Base-by-base conservation (phyloP, 768 basidiomycete species). In the Pisolithus microcarpus region DNA sequence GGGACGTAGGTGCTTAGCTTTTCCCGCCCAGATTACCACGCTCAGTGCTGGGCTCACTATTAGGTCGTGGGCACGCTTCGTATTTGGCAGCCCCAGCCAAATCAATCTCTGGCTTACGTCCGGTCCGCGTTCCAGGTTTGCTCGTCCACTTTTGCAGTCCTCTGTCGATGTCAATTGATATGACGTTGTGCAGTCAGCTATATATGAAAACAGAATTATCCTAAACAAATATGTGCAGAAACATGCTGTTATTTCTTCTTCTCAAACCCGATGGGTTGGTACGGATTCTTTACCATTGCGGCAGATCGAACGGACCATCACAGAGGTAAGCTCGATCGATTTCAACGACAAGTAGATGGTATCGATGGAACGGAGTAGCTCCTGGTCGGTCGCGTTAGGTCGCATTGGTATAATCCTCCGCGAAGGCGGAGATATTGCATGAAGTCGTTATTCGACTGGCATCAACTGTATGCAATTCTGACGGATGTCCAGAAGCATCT, bases 361-460 rank as follows among this genome's bases (percentile, higher is more conserved):
- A 15, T 50, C 48, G 40, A 48, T 24, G 21, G 11, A 24, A 23
- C 43, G 37, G 38, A 45, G 40, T 59, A 89, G 87, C 69, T 82
- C 38, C 67, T 85, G 21, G 72, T 77, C 2, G 75, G 75, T 7
- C 77, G 84, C 51, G 68, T 84, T 49, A 76, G 76, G 61, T 79
- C 78, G 1, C 70, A 75, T 37, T 90, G 84, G 80, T 75, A 70
- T 47, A 91, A 89, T 58, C 82, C 81, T 7, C 73, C 85, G 2
- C 73, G 88, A 43, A 75, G 81, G 47, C 74, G 87, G 39, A 72
- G 88, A 44, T 73, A 78, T 58, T 73, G 86, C 26, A 75, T 81
- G 70, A 85, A 84, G 55, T 72, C 77, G 0, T 61, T 85, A 30
- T 57, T 81, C 2, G 78, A 82, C 30, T 85, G 87, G 85, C 87